These are phyloP conservation scores for Coniochaeta prunicola DNA, from an alignment of 2,329 filamentous ascomycete species.

Conservation along the genomic window DNA sequence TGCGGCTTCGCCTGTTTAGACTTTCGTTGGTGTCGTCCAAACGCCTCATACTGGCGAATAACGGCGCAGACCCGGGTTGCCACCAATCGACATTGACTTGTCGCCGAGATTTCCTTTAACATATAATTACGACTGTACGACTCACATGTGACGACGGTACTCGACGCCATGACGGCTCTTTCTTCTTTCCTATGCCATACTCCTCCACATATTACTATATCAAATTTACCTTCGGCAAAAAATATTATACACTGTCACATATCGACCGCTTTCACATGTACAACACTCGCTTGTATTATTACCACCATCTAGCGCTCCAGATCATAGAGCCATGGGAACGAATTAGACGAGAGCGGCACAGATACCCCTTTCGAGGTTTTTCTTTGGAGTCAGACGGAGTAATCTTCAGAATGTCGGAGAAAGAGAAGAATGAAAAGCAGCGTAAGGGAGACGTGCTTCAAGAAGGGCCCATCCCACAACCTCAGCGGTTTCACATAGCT, in stretches of 20 bases:
- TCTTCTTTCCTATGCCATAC: background rate
- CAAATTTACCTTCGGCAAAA: background rate
- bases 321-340: background rate
- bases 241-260: background rate
- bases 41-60: background rate
- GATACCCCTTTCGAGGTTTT: background rate
- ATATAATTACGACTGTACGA: conserved; percentile 3
- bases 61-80: background rate
- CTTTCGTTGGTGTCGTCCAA: background rate
- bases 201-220: background rate
- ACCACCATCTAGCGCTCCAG: background rate
- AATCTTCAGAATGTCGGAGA: background rate
- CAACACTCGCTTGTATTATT: background rate
- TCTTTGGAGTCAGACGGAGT: background rate
- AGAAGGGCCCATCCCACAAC: background rate
- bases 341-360: background rate
- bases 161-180: background rate
- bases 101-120: background rate
- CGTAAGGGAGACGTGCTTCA: background rate
- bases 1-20: background rate
- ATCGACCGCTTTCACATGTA: background rate
- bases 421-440: background rate
- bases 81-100: background rate
- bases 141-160: background rate
- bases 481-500: background rate